phyloP scores from a whole-genome alignment of 2,329 filamentous ascomycete species.

The Colletotrichum noveboracense region DNA sequence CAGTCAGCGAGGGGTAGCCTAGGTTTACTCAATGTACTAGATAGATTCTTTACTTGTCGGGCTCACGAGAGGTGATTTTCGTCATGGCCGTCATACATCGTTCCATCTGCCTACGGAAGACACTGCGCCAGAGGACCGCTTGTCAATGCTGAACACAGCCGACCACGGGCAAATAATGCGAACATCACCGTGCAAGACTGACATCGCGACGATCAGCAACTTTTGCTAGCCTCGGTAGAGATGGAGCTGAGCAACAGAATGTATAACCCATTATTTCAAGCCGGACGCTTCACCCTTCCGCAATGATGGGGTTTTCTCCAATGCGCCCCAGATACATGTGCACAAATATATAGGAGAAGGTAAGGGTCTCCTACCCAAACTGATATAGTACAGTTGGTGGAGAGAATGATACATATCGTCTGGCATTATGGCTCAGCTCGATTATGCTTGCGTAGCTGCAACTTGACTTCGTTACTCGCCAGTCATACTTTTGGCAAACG shows the following conservation, averaged over 20 bases:
- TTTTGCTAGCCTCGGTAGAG: neutral
- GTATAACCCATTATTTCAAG: neutral
- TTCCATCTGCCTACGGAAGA: neutral
- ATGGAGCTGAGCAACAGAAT: neutral
- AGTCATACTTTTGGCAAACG: neutral
- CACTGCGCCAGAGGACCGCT: neutral
- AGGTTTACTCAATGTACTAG: neutral
- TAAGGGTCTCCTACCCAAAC: neutral
- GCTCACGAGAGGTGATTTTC: neutral
- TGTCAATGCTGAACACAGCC: neutral
- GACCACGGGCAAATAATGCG: neutral
- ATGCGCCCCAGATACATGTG: neutral
- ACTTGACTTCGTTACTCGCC: neutral
- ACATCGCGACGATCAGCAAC: neutral
- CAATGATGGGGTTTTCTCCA: neutral
- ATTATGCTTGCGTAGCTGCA: neutral
- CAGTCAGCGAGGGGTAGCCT: neutral
- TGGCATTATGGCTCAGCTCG: neutral
- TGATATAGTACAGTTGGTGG: neutral
- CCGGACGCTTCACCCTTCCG: neutral
- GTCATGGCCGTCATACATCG: neutral
- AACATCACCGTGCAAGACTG: neutral
- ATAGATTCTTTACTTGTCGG: neutral
- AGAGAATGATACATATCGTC: neutral
- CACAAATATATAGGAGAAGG: neutral